Conservation (phyloP, 1,284 basidiomycete genomes). For the Sporisorium scitamineum region DNA sequence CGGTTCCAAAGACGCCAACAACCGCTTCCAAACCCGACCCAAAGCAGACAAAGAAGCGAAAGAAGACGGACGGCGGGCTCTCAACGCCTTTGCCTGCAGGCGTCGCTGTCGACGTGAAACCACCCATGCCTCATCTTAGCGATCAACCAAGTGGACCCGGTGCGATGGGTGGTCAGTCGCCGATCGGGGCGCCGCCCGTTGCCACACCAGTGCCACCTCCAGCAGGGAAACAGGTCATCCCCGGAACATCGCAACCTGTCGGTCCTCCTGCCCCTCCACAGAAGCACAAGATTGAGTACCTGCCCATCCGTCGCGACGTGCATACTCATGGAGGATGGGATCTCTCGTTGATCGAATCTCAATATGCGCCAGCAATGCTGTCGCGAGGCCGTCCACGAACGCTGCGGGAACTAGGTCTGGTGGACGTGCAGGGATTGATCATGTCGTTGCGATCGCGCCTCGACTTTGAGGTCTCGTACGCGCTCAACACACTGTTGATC, state of each 20-base stretch:
- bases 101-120: constrained; percentile 29
- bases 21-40: constrained; percentile 30
- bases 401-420: constrained; percentile 81
- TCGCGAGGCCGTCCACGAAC: constrained; percentile 75
- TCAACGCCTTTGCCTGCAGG: constrained; percentile 20
- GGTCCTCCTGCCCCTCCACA: constrained; percentile 62
- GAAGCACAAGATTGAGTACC: constrained; percentile 89
- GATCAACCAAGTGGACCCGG: constrained; percentile 17
- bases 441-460: constrained; percentile 90
- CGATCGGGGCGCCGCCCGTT: constrained; percentile 6
- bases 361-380: constrained; percentile 73
- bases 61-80: constrained; percentile 39
- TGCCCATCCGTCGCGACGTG: constrained; percentile 81
- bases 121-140: constrained; percentile 28
- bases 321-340: constrained; percentile 89
- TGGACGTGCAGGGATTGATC: constrained; percentile 88
- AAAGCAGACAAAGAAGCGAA: constrained; percentile 41
- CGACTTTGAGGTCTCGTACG: constrained; percentile 86
- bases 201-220: constrained; percentile 14
- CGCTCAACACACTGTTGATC: constrained; percentile 87
- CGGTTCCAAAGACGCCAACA: constrained; percentile 25
- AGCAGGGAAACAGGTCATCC: constrained; percentile 31
- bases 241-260: constrained; percentile 42
- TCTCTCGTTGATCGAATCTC: constrained; percentile 77
- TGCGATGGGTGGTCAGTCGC: constrained; percentile 11